Evolutionary conservation across 169 alveolate genomes (phyloP), one percentile per base, ranked within the genome.

Genomic region (Toxoplasma gondii): DNA sequence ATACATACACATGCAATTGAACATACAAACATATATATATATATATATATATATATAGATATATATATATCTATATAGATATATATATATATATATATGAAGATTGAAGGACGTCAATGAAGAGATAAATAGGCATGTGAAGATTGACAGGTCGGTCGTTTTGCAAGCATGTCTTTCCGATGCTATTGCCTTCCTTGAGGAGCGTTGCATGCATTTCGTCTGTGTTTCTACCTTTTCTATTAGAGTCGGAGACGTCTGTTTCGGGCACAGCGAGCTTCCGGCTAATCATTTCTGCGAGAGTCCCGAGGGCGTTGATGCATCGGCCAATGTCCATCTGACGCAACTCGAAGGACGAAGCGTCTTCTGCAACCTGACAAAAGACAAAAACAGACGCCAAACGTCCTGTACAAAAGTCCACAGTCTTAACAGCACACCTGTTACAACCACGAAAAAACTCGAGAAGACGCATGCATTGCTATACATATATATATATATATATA

Each of bases 341-440:
- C 84, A 74, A n/a, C 22, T 74, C 84, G 43, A 74, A 74, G 39
- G 84, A 74, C 4, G 45, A 74, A 9, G 84, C 84, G 84, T 74
- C 84, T n/a, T 74, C 84, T n/a, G 84, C 84, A n/a, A 74, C 84
- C 84, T 74, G 43, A 31, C 17, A 24, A n/a, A 0, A 31, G n/a
- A 19, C 84, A 74, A 24, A 69, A n/a, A 69, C n/a, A 58, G 24
- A 58, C 70, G 24, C n/a, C 16, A 58, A 58, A 24, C 16, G 70
- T 17, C 16, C 70, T 17, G 70, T 16, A 58, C 16, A 58, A 58
- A 58, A 24, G 58, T 49, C 58, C 22, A 49, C 58, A 49, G 58
- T 12, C 58, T 49, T 49, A 7, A 49, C 22, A 12, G 12, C 4
- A 4, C 58, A 49, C 58, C 58, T 49, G 58, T 12, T 12, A 49